Evolutionary conservation across 2,329 filamentous ascomycete genomes (phyloP), one percentile per base, ranked within the genome.

Genomic region (Alternaria postmessia): DNA sequence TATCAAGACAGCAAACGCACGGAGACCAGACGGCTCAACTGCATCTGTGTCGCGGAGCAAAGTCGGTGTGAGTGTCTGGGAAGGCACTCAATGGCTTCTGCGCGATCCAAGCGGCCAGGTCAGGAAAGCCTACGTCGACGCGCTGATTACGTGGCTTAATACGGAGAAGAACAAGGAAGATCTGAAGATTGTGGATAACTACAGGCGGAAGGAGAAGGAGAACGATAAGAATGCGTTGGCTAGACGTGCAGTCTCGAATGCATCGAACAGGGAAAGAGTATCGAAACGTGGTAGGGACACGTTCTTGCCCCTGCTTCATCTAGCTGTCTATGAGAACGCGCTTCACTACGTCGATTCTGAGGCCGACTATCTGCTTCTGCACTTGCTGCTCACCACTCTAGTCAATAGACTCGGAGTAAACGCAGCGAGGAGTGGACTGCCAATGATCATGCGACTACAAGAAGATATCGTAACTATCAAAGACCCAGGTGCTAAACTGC

Each of bases 71-170:
- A 87, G 91, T 55, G 91, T 94, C 0, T 99, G 95, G 95, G 94
- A 98, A 78, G 93, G 92, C n/a, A 97, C 94, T 0, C 93, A 97
- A 63, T 97, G 93, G 92, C 86, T 98, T 44, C 81, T 98, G 20
- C 89, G 91, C 38, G 94, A 97, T 71, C 85, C 88, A 1, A 90
- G 94, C 70, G 88, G 88, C 32, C 85, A 88, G 32, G 93, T 98
- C 34, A 88, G 94, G 54, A 90, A 90, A 74, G 92, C 93, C 0
- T 99, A 98, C 69, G 87, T 89, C 7, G 92, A 96, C 76, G 91
- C 93, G 5, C 79, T 98, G 16, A 78, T 92, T 41, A 91, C 91
- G 0, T 99, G 94, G 93, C 83, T 97, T 53, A 87, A 91, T 57
- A 83, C 90, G n/a, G 93, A 96, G 78, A 91, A 92, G 18, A 90